These are phyloP conservation scores for Entomortierella chlamydospora DNA, from an alignment of 192 early-diverging fungal species.

Conservation along the genomic window DNA sequence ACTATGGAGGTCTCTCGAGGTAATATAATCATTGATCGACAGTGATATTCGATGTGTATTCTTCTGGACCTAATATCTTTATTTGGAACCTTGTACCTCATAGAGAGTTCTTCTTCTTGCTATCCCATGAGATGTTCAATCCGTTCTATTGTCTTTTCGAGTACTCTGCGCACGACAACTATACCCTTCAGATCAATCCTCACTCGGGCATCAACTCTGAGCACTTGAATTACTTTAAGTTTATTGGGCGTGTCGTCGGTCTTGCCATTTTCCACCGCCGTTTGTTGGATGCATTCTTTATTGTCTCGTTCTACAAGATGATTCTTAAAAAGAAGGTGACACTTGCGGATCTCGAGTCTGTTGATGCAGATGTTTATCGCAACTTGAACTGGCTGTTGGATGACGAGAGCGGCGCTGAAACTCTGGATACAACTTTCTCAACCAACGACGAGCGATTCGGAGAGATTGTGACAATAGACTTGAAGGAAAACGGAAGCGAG, in stretches of 20 bases:
- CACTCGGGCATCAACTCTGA: constrained; percentile 95
- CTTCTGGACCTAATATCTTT: too few species aligned
- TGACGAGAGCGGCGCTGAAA: constrained; percentile 83
- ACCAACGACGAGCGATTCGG: constrained; percentile 95
- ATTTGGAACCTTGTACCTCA: too few species aligned
- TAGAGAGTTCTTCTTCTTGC: constrained; percentile 96
- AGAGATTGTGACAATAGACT: constrained; percentile 85
- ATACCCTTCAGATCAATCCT: constrained; percentile 98
- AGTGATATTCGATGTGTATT: too few species aligned
- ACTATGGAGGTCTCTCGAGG: constrained; percentile 96
- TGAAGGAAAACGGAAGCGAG: constrained; percentile 87
- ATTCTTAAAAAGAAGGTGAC: constrained; percentile 89
- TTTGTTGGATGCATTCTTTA: constrained; percentile 96
- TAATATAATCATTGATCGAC: constrained; percentile 27
- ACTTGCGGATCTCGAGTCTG: constrained; percentile 92
- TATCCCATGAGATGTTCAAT: constrained; percentile 99
- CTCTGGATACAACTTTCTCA: constrained; percentile 91
- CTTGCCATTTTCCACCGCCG: constrained; percentile 97
- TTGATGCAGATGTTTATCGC: constrained; percentile 92
- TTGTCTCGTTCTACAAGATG: constrained; percentile 96
- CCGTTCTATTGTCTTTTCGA: constrained; percentile 96
- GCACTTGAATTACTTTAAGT: constrained; percentile 97
- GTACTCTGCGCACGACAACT: constrained; percentile 97
- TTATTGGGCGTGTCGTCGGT: constrained; percentile 96
- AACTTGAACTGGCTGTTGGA: constrained; percentile 88